Conservation (phyloP, 176 grass and related monocot genomes). For the Canna indica region DNA sequence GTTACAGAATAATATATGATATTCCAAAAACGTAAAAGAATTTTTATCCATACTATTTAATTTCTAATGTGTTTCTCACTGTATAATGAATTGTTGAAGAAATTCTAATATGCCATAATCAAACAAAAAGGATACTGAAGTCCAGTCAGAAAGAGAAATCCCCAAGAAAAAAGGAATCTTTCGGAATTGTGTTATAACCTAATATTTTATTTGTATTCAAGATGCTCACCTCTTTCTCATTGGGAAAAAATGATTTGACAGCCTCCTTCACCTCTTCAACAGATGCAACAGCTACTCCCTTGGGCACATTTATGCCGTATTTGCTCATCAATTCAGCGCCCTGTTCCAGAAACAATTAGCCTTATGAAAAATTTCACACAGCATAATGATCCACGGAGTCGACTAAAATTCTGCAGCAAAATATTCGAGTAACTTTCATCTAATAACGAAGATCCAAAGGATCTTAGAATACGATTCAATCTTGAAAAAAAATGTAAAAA, state of each 20-base stretch:
- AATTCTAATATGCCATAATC: no score
- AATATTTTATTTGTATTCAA: background rate
- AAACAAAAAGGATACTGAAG: no score
- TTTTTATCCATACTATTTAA: no score
- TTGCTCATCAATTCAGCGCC: slow-evolving; percentile 97
- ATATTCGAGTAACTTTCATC: background rate
- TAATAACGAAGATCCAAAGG: background rate
- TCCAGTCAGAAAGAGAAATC: background rate
- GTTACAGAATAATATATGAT: background rate
- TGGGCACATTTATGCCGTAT: slow-evolving; percentile 87
- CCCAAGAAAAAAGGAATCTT: background rate
- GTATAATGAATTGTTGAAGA: no score
- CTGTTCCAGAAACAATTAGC: slow-evolving; percentile 24
- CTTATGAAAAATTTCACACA: background rate
- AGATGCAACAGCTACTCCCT: slow-evolving; percentile 51
- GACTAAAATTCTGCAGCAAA: background rate
- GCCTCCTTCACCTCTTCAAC: slow-evolving; percentile 53
- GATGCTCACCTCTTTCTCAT: slow-evolving; percentile 72
- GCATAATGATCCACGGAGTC: background rate
- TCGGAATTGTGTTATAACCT: background rate
- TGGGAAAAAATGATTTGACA: slow-evolving; percentile 62
- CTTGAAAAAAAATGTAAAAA: background rate
- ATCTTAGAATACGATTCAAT: background rate
- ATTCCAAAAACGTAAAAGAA: background rate
- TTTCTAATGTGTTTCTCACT: no score